Evolutionary conservation across 2,329 filamentous ascomycete species (phyloP).

Genomic region (Diaporthe aspalathi): DNA sequence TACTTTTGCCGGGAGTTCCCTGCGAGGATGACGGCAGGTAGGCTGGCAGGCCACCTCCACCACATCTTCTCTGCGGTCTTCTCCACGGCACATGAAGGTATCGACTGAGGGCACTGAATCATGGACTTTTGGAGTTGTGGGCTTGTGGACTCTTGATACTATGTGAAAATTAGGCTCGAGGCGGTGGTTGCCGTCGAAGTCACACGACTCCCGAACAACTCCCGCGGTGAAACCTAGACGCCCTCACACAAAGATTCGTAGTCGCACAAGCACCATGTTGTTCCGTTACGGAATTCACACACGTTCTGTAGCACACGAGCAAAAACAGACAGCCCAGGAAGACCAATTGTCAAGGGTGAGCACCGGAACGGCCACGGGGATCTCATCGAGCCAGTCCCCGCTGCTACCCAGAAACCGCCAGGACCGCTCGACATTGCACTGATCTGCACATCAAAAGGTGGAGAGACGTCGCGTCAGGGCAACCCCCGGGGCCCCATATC

Average conservation of each 20-base stretch:
- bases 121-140: not conserved
- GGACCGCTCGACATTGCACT: conserved; percentile 29
- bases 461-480: conserved; percentile 14
- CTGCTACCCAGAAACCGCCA: conserved; percentile 16
- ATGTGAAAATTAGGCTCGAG: conserved; percentile 7
- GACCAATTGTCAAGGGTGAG: conserved; percentile 4
- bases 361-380: conserved; percentile 9
- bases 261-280: not conserved
- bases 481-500: not conserved
- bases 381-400: conserved; percentile 9
- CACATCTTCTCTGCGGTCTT: not conserved
- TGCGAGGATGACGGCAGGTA: not conserved
- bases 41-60: not conserved
- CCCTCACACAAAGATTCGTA: not conserved
- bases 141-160: not conserved
- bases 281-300: not conserved
- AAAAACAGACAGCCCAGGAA: not conserved
- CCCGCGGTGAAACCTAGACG: not conserved
- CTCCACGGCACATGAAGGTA: not conserved
- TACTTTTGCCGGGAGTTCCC: not conserved
- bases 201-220: not conserved
- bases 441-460: conserved; percentile 29
- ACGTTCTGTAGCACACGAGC: not conserved
- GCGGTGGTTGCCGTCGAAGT: not conserved
- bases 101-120: conserved; percentile 4